Evolutionary conservation across 2,329 filamentous ascomycete species (phyloP).

Genomic region (Talaromyces sp.): DNA sequence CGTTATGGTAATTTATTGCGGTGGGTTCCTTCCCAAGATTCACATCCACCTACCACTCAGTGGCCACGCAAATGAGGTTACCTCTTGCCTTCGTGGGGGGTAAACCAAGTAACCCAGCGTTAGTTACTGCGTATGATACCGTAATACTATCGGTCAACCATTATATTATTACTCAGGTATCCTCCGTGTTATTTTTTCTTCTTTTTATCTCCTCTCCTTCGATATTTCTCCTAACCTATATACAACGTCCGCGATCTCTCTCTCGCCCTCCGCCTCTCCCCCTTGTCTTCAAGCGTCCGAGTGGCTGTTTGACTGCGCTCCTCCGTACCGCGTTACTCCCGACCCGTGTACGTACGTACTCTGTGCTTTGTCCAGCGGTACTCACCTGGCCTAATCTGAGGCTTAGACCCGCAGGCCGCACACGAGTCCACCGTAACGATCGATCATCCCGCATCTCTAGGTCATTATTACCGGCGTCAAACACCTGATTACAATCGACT

Average conservation of each 20-base stretch:
- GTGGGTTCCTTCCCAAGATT: slow-evolving; percentile 14
- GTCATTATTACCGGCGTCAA: slow-evolving; percentile 28
- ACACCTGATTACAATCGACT: not conserved
- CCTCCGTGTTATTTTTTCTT: slow-evolving; percentile 15
- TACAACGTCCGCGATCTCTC: not conserved
- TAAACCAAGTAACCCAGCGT: slow-evolving; percentile 4
- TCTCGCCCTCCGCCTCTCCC: not conserved
- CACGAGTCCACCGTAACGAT: slow-evolving; percentile 13
- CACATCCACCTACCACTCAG: not conserved
- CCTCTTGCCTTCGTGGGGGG: slow-evolving; percentile 7
- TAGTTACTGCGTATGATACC: not conserved
- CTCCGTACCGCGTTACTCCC: not conserved
- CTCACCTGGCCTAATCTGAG: slow-evolving; percentile 17
- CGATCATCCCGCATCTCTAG: slow-evolving; percentile 37
- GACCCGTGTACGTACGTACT: not conserved
- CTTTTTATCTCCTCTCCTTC: slow-evolving; percentile 20
- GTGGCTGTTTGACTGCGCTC: not conserved
- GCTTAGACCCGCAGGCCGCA: slow-evolving; percentile 11
- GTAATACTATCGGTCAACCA: not conserved
- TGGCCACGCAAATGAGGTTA: slow-evolving; percentile 11
- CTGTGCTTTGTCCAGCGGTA: slow-evolving; percentile 2
- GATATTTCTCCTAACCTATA: not conserved
- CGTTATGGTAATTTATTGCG: slow-evolving; percentile 3
- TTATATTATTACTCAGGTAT: slow-evolving; percentile 6
- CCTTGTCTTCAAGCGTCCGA: not conserved